Evolutionary conservation across 305 asterid species (phyloP).

Genomic region (Solanum aculeatissimum): DNA sequence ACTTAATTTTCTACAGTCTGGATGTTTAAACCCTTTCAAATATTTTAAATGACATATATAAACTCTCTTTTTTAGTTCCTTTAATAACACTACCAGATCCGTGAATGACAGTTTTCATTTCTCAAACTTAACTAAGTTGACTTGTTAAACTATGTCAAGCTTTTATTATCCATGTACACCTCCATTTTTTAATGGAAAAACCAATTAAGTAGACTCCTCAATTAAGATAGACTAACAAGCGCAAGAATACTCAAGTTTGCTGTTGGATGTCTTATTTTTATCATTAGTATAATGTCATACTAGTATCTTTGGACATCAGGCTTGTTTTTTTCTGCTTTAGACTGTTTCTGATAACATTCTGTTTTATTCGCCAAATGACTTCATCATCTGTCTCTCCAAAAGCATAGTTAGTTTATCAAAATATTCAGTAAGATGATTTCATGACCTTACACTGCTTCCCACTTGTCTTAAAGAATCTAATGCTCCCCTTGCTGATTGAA

Average conservation of each 20-base stretch:
- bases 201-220: neutral
- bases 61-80: neutral
- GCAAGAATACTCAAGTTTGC: neutral
- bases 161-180: neutral
- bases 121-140: neutral
- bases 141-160: neutral
- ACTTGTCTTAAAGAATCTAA: neutral
- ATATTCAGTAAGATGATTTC: neutral
- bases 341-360: neutral
- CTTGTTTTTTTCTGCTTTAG: neutral
- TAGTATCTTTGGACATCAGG: neutral
- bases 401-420: neutral
- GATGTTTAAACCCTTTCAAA: neutral
- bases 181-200: neutral
- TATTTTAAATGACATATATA: neutral
- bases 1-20: neutral
- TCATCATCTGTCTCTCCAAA: neutral
- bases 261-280: neutral
- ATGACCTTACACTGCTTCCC: neutral
- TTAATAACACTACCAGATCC: neutral
- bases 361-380: neutral
- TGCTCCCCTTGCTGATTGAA: neutral
- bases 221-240: neutral
- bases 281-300: neutral
- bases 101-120: neutral